A percentile compares a stretch with the other conserved stretches of the same genome.
Conservation (phyloP, 1,284 basidiomycete genomes). For the Anthracocystis setariae region DNA sequence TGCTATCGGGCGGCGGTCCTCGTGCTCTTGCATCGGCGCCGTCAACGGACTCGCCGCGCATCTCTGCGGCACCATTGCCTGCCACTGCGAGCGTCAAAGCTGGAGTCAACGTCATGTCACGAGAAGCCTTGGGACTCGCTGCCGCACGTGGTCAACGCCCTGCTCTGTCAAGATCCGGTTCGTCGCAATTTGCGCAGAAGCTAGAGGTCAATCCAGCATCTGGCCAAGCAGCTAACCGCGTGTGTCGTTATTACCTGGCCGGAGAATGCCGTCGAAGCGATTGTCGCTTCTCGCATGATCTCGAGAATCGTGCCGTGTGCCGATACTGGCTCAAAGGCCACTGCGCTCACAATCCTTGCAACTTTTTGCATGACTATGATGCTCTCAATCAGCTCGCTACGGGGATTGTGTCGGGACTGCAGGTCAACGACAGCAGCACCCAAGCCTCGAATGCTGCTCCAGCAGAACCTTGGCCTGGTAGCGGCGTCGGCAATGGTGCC, state of each 20-base stretch:
- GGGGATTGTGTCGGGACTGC: constrained; percentile 64
- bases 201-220: constrained; percentile 12
- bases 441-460: constrained; percentile 69
- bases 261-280: constrained; percentile 95
- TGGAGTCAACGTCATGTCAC: constrained; percentile 52
- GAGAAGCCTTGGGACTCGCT: constrained; percentile 43
- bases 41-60: constrained; percentile 19
- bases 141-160: constrained; percentile 21
- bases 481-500: constrained; percentile 7
- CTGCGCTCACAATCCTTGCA: constrained; percentile 68
- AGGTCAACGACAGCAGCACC: constrained; percentile 64
- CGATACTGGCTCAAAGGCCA: constrained; percentile 98
- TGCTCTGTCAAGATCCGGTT: constrained; percentile 22
- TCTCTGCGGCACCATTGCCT: constrained; percentile 18
- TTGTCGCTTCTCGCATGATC: constrained; percentile 80
- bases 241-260: constrained; percentile 94
- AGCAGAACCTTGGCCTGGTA: neutral
- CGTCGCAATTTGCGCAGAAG: constrained; percentile 23
- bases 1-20: constrained; percentile 26
- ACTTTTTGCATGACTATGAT: constrained; percentile 65
- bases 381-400: constrained; percentile 76
- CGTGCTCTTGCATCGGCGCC: constrained; percentile 1
- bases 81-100: constrained; percentile 46
- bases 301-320: constrained; percentile 76
- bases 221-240: constrained; percentile 67